phyloP scores from a whole-genome alignment of 257 asterid species.

The Lavandula angustifolia region DNA sequence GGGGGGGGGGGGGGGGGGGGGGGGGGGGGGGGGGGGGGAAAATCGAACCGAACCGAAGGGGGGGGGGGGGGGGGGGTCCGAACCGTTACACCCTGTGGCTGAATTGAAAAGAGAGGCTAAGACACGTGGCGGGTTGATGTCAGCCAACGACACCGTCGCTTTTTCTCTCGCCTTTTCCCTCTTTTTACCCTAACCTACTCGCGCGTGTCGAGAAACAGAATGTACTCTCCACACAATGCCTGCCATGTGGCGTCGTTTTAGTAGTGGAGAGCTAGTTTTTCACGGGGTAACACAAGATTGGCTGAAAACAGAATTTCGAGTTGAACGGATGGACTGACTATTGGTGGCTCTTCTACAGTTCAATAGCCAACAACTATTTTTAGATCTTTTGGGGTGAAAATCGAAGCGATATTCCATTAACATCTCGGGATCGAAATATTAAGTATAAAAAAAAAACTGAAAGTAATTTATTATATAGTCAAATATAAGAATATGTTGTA shows the following conservation, averaged over 20 bases:
- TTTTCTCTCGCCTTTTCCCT: conserved; percentile 25
- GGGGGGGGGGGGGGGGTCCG: too few species aligned
- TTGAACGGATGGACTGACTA: neutral
- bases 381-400: too few species aligned
- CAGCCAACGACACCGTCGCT: conserved; percentile 45
- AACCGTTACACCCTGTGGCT: too few species aligned
- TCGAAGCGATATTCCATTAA: too few species aligned
- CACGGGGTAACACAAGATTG: neutral
- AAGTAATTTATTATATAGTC: too few species aligned
- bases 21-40: too few species aligned
- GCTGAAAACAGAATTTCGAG: neutral
- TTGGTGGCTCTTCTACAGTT: conserved; percentile 5
- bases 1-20: too few species aligned
- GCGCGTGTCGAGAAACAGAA: conserved; percentile 23
- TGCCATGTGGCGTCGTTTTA: conserved; percentile 30
- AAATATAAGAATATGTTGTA: too few species aligned
- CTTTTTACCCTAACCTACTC: conserved; percentile 17
- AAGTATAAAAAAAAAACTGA: too few species aligned
- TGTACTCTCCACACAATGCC: conserved; percentile 21
- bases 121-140: conserved; percentile 60
- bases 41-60: too few species aligned
- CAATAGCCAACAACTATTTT: neutral
- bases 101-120: conserved; percentile 41
- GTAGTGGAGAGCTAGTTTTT: conserved; percentile 31
- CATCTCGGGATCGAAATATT: too few species aligned